phyloP scores from a whole-genome alignment of 1,139 yeast genomes.

The Yamadazyma dendronema region DNA sequence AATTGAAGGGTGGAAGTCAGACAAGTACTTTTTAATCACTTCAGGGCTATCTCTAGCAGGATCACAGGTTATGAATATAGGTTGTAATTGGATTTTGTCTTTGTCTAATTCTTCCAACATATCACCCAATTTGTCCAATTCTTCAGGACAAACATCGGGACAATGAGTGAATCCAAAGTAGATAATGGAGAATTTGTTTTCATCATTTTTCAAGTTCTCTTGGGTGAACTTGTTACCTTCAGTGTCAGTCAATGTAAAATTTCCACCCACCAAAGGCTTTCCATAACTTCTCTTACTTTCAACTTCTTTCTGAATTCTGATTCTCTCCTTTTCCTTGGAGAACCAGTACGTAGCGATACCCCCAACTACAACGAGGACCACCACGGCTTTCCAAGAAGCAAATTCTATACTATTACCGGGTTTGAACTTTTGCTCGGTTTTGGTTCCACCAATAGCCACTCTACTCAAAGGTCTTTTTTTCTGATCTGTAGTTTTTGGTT shows the following conservation, averaged over 20 bases:
- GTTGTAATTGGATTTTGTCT: constrained; percentile 64
- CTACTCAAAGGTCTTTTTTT: constrained; percentile 46
- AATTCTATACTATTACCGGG: constrained; percentile 53
- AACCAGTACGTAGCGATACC: constrained; percentile 70
- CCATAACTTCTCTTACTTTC: constrained; percentile 87
- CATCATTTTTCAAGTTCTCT: constrained; percentile 52
- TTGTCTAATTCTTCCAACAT: constrained; percentile 69
- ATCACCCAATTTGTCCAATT: constrained; percentile 82
- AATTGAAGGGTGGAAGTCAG: constrained; percentile 85
- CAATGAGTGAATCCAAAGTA: constrained; percentile 97
- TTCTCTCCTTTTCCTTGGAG: constrained; percentile 67
- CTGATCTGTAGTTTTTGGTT: neutral
- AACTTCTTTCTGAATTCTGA: constrained; percentile 72
- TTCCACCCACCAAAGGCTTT: constrained; percentile 91
- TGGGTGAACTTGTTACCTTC: constrained; percentile 74
- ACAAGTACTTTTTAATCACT: constrained; percentile 70
- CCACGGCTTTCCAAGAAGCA: constrained; percentile 85
- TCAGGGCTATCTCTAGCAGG: constrained; percentile 92
- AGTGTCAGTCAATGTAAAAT: constrained; percentile 69
- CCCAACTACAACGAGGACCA: constrained; percentile 64
- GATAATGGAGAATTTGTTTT: constrained; percentile 64
- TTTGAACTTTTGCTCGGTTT: constrained; percentile 29
- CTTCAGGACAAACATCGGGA: constrained; percentile 98
- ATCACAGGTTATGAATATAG: constrained; percentile 92
- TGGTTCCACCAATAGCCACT: constrained; percentile 46